A percentile compares a stretch with the other conserved stretches of the same genome.
phyloP scores from a whole-genome alignment of 148 eudicot species.

The Hydrangea macrophylla region DNA sequence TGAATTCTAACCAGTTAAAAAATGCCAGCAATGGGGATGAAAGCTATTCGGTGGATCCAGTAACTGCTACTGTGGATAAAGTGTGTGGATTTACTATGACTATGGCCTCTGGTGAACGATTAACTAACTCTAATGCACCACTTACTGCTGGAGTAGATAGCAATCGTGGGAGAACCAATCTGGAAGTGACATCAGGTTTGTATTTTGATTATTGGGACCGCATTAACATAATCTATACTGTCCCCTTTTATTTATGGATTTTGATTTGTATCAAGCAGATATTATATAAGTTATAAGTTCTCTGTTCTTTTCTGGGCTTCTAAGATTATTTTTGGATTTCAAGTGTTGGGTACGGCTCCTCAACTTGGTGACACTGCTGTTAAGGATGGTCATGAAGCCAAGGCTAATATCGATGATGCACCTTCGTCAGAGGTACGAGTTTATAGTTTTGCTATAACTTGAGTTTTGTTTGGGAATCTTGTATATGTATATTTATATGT shows the following conservation, averaged over 20 bases:
- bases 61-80: slow-evolving; percentile 32
- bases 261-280: neutral
- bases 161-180: slow-evolving; percentile 32
- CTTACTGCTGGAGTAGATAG: slow-evolving; percentile 38
- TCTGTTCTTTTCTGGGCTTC: neutral
- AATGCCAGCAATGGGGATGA: too few species aligned
- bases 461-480: neutral
- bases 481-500: neutral
- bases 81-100: slow-evolving; percentile 9
- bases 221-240: neutral
- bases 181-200: slow-evolving; percentile 30
- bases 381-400: slow-evolving; percentile 45
- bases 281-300: neutral
- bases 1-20: too few species aligned
- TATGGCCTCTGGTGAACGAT: slow-evolving; percentile 26
- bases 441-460: neutral
- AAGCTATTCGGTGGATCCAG: too few species aligned
- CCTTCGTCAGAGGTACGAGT: slow-evolving; percentile 46
- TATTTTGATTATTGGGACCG: slow-evolving; percentile 14
- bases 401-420: slow-evolving; percentile 31
- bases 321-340: slow-evolving; percentile 20
- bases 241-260: neutral
- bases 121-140: slow-evolving; percentile 32
- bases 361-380: slow-evolving; percentile 26
- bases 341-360: slow-evolving; percentile 41